A percentile compares a stretch with the other conserved stretches of the same genome.
Evolutionary conservation across 352 stramenopile genomes (phyloP).

Genomic region (Phytophthora tentaculata): DNA sequence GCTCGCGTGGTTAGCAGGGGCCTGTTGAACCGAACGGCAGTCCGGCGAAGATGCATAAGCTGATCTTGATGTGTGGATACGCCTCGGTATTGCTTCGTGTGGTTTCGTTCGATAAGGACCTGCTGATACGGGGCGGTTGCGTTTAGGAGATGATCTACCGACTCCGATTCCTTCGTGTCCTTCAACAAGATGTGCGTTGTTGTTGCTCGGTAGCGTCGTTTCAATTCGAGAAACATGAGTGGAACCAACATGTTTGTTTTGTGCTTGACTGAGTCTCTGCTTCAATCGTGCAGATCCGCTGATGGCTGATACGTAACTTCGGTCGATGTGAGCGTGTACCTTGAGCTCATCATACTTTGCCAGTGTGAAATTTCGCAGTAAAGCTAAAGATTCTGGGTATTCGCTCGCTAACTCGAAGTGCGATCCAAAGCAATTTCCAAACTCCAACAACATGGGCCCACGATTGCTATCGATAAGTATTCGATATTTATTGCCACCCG

Average conservation of each 20-base stretch:
- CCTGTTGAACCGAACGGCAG: slow-evolving; percentile 6
- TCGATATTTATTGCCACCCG: slow-evolving; percentile 74
- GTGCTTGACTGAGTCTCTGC: slow-evolving; percentile 50
- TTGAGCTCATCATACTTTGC: slow-evolving; percentile 70
- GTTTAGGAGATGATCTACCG: slow-evolving; percentile 69
- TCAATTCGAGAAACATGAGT: slow-evolving; percentile 19
- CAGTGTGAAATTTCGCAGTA: slow-evolving; percentile 66
- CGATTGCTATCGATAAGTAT: slow-evolving; percentile 81
- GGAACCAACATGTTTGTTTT: slow-evolving; percentile 46
- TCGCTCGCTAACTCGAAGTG: slow-evolving; percentile 69
- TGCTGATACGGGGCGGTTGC: slow-evolving; percentile 65
- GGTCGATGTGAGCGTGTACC: slow-evolving; percentile 75
- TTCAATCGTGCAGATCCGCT: slow-evolving; percentile 59
- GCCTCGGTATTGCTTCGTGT: slow-evolving; percentile 32
- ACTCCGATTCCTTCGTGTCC: slow-evolving; percentile 32
- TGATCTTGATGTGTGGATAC: slow-evolving; percentile 67
- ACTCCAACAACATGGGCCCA: slow-evolving; percentile 82
- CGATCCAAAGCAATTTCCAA: slow-evolving; percentile 75
- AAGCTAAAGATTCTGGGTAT: slow-evolving; percentile 55
- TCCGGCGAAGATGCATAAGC: slow-evolving; percentile 42
- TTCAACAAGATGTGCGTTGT: slow-evolving; percentile 23
- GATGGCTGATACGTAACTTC: slow-evolving; percentile 74
- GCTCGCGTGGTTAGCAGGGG: neutral
- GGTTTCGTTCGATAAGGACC: slow-evolving; percentile 52
- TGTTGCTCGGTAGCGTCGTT: slow-evolving; percentile 12